These are phyloP conservation scores for Colletotrichum navitas DNA, from an alignment of 2,329 filamentous ascomycete genomes.

Conservation along the genomic window DNA sequence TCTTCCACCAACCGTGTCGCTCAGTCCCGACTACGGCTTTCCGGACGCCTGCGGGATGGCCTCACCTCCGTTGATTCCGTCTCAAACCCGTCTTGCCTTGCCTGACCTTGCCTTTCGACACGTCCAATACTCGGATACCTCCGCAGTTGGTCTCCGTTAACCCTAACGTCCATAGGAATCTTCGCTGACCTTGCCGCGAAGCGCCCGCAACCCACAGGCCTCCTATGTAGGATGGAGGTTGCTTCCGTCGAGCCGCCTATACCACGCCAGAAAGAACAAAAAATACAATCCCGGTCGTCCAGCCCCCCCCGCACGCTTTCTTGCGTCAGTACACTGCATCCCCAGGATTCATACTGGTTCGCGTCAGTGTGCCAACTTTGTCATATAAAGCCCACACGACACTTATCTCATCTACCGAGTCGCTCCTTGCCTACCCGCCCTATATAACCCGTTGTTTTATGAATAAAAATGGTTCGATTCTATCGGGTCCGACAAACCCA, in stretches of 20 bases:
- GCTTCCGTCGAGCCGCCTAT: neutral
- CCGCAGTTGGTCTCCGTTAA: neutral
- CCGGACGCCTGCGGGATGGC: constrained; percentile 2
- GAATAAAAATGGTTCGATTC: neutral
- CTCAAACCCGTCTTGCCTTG: constrained; percentile 2
- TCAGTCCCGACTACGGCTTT: constrained; percentile 16
- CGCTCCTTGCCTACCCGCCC: constrained; percentile 22
- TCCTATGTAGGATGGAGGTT: neutral
- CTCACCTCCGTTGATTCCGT: constrained; percentile 12
- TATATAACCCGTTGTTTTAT: neutral
- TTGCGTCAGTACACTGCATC: constrained; percentile 15
- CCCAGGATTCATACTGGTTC: constrained; percentile 35
- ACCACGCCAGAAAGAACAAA: too few species aligned
- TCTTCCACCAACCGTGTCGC: constrained; percentile 21
- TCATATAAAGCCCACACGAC: constrained; percentile 31
- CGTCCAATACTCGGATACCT: neutral
- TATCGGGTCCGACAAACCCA: constrained; percentile 1
- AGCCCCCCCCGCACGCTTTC: constrained; percentile 19
- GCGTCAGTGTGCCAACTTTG: constrained; percentile 29
- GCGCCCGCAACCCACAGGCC: neutral
- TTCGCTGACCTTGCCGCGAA: neutral
- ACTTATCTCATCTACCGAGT: constrained; percentile 21
- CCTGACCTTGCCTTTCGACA: constrained; percentile 3
- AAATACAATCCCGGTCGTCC: too few species aligned
- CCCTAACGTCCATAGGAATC: neutral